These are phyloP conservation scores for Dactylellina haptotyla DNA, from an alignment of 2,329 filamentous ascomycete species.

Conservation along the genomic window DNA sequence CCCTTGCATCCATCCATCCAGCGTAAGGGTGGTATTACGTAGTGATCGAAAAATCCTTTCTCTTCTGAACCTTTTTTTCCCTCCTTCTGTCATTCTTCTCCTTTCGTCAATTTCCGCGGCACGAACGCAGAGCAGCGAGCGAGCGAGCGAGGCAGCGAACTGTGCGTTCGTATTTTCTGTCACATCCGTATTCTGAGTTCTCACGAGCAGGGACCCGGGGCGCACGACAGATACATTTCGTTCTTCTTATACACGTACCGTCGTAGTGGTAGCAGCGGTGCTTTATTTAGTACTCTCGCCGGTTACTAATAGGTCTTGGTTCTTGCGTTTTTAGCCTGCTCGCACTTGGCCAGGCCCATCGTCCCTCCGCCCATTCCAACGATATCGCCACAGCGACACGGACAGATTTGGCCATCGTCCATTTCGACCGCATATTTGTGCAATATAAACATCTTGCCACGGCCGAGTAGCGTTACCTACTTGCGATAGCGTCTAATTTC, in stretches of 20 bases:
- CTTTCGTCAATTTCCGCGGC: neutral
- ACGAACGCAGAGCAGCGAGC: neutral
- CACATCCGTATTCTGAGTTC: neutral
- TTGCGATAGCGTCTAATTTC: neutral
- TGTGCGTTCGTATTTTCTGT: neutral
- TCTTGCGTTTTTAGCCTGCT: too few relatives aligned
- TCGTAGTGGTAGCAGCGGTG: too few relatives aligned
- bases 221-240: too few relatives aligned
- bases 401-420: neutral
- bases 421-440: neutral
- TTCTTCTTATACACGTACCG: too few relatives aligned
- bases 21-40: slow-evolving; percentile 32
- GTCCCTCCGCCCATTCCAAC: neutral
- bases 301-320: too few relatives aligned
- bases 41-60: slow-evolving; percentile 24
- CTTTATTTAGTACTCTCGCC: too few relatives aligned
- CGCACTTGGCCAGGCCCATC: too few relatives aligned
- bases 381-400: slow-evolving; percentile 16
- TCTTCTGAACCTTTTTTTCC: neutral
- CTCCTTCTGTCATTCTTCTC: neutral
- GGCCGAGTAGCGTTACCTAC: neutral
- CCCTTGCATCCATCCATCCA: slow-evolving; percentile 33
- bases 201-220: too few relatives aligned
- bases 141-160: neutral
- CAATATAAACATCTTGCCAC: neutral